phyloP scores from a whole-genome alignment of 805 yeast species.

The Schwanniomyces yamadae region DNA sequence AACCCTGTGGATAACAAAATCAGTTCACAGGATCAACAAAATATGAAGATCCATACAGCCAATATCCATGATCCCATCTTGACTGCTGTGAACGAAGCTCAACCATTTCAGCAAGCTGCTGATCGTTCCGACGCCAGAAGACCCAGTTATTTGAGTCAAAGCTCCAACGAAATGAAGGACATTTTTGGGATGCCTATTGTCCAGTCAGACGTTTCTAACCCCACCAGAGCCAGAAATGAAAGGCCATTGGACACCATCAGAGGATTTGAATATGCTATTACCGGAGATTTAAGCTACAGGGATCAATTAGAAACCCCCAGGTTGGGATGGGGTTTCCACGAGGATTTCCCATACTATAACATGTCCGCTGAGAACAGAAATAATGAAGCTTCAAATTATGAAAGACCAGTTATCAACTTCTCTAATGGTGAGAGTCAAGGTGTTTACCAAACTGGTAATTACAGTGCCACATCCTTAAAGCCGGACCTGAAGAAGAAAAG shows the following conservation, averaged over 20 bases:
- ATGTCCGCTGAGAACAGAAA: slow-evolving; percentile 28
- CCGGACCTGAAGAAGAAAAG: slow-evolving; percentile 52
- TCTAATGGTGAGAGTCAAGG: slow-evolving; percentile 39
- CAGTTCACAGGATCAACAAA: slow-evolving; percentile 23
- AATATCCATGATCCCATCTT: slow-evolving; percentile 82
- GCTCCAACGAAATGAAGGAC: slow-evolving; percentile 63
- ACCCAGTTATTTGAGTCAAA: slow-evolving; percentile 45
- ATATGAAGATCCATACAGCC: slow-evolving; percentile 63
- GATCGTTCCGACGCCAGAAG: slow-evolving; percentile 32
- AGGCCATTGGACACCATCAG: slow-evolving; percentile 96
- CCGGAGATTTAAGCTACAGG: slow-evolving; percentile 78
- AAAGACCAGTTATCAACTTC: slow-evolving; percentile 42
- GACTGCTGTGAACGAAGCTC: slow-evolving; percentile 90
- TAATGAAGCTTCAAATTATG: slow-evolving; percentile 31
- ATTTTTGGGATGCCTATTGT: slow-evolving; percentile 80
- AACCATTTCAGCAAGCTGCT: slow-evolving; percentile 78
- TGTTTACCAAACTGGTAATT: slow-evolving; percentile 56
- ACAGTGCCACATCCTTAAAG: slow-evolving; percentile 48
- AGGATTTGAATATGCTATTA: slow-evolving; percentile 88
- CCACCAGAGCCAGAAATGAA: slow-evolving; percentile 90
- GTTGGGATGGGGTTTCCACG: slow-evolving; percentile 87
- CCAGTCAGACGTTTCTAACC: slow-evolving; percentile 86
- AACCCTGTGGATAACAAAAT: slow-evolving; percentile 26
- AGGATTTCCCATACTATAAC: slow-evolving; percentile 60
- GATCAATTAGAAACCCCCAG: slow-evolving; percentile 78